A percentile compares a stretch with the other conserved stretches of the same genome.
These are phyloP conservation scores for Nemania abortiva DNA, from an alignment of 2,329 filamentous ascomycete genomes.

Conservation along the genomic window DNA sequence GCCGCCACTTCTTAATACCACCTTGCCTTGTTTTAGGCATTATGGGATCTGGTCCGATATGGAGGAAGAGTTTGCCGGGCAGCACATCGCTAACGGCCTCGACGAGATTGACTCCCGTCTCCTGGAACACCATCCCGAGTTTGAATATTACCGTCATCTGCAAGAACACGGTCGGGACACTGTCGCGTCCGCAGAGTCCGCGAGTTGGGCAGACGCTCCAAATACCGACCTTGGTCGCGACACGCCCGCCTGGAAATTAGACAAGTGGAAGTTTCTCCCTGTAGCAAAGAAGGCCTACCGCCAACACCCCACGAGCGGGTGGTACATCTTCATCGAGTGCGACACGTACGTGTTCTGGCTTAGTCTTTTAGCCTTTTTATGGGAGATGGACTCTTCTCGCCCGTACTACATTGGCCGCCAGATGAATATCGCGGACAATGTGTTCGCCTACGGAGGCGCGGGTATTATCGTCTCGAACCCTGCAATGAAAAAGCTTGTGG, in stretches of 20 bases:
- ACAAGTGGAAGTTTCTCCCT: constrained; percentile 39
- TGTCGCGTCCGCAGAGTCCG: constrained; percentile 8
- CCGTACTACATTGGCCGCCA: constrained; percentile 38
- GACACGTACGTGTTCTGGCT: constrained; percentile 37
- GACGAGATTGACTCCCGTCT: constrained; percentile 35
- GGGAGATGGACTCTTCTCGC: constrained; percentile 26
- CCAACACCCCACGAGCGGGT: constrained; percentile 27
- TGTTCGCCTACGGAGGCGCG: constrained; percentile 36
- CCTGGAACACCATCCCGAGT: constrained; percentile 30
- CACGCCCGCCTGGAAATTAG: constrained; percentile 36
- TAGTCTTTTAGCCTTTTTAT: constrained; percentile 28
- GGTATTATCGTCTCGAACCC: constrained; percentile 37
- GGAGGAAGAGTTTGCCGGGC: constrained; percentile 33
- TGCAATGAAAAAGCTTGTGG: constrained; percentile 32
- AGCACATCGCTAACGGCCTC: constrained; percentile 28
- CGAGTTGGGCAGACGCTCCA: constrained; percentile 28
- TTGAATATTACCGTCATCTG: constrained; percentile 36
- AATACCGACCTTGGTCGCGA: constrained; percentile 34
- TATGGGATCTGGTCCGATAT: constrained; percentile 38
- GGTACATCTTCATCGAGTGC: constrained; percentile 37
- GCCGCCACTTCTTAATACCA: constrained; percentile 33
- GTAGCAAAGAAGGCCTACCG: constrained; percentile 34
- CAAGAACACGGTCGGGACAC: constrained; percentile 19
- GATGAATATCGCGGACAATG: constrained; percentile 23
- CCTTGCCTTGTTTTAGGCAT: constrained; percentile 26